Conservation (phyloP, 257 asterid genomes). For the Nyctanthes arbortristis region DNA sequence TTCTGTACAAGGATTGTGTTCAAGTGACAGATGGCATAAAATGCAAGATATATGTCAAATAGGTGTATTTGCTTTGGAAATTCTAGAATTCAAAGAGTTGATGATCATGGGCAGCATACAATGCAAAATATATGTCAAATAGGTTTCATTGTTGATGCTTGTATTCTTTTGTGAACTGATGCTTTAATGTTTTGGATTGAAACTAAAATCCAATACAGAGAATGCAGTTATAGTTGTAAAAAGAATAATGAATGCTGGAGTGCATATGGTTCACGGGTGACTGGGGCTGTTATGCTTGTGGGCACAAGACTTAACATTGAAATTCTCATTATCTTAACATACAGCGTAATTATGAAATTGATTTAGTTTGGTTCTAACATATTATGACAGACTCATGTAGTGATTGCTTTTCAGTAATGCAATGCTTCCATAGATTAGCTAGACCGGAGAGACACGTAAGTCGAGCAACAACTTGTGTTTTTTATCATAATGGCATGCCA, state of each 20-base stretch:
- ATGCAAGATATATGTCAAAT: constrained; percentile 7
- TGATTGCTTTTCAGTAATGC: not conserved
- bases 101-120: not conserved
- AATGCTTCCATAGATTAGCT: not conserved
- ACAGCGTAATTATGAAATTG: not conserved
- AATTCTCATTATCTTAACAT: not conserved
- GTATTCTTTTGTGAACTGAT: not conserved
- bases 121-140: constrained; percentile 2
- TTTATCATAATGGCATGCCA: not conserved
- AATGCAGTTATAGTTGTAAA: not conserved
- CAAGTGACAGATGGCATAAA: not conserved
- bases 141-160: not conserved
- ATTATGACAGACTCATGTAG: not conserved
- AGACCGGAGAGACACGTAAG: not conserved
- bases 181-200: not conserved
- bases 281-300: no score
- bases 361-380: constrained; percentile 1
- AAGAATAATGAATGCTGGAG: not conserved
- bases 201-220: not conserved
- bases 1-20: no score
- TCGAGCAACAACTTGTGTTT: not conserved
- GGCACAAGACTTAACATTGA: not conserved
- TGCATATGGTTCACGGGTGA: not conserved
- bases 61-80: not conserved
- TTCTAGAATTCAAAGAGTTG: not conserved